A percentile compares a stretch with the other conserved stretches of the same genome.
Conservation (phyloP, 768 basidiomycete genomes). For the Pleurotus cornucopiae region DNA sequence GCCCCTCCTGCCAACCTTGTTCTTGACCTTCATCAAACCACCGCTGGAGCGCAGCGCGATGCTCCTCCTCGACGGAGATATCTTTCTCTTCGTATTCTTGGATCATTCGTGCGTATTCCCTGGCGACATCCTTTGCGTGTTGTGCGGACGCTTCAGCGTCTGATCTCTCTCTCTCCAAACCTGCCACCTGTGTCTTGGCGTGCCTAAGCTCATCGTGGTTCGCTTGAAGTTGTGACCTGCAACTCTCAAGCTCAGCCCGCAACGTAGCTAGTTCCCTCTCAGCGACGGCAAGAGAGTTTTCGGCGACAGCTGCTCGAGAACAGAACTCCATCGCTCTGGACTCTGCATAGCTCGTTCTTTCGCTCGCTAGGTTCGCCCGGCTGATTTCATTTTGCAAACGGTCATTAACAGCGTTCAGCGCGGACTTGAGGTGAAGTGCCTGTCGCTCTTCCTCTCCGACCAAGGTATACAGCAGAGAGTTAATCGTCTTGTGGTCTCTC, state of each 20-base stretch:
- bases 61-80: constrained; percentile 37
- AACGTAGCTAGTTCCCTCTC: constrained; percentile 20
- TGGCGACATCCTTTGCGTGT: constrained; percentile 38
- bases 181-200: constrained; percentile 29
- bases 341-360: constrained; percentile 51
- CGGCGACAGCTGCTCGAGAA: constrained; percentile 32
- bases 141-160: constrained; percentile 40
- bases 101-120: constrained; percentile 39
- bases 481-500: constrained; percentile 29
- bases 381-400: constrained; percentile 54
- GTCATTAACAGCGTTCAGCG: constrained; percentile 47
- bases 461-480: constrained; percentile 36
- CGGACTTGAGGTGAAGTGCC: constrained; percentile 47
- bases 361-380: constrained; percentile 45
- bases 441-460: constrained; percentile 53
- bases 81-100: constrained; percentile 40
- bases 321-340: constrained; percentile 36
- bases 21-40: constrained; percentile 40
- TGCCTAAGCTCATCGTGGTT: constrained; percentile 38
- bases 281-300: constrained; percentile 35
- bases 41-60: constrained; percentile 33
- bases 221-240: constrained; percentile 42
- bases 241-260: constrained; percentile 39
- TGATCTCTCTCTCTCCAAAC: constrained; percentile 26
- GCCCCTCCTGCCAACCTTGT: constrained; percentile 43